Base-by-base conservation (phyloP, 2,329 filamentous ascomycete genomes). In the Monosporascus sp. region DNA sequence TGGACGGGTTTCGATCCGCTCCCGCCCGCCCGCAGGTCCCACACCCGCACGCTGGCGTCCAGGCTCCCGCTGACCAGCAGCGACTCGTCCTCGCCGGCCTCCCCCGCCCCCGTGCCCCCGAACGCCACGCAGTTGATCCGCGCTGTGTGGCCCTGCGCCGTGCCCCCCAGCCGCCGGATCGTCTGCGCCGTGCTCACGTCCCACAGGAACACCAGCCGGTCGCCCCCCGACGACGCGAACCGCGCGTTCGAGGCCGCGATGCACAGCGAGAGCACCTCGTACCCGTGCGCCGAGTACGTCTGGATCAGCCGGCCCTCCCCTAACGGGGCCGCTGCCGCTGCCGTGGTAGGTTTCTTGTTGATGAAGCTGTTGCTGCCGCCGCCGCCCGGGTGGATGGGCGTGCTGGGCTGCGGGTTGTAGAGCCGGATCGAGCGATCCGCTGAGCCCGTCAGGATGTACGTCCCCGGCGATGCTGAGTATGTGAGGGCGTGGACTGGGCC, bases 201-300 rank as follows among this genome's bases (percentile, higher is more conserved):
- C 94, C 94, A 97, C 5, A 97, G 78, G 67, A 97, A 97, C 0
- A 96, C 91, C 56, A 82, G 80, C 62, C 93, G 89, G 74, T 99
- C 94, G 55, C 94, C 94, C 60, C 94, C 94, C 1, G 84, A 82
- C n/a, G 87, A 92, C 9, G 86, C 87, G 70, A 99, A 97, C 44
- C 84, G 84, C 60, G 90, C 82, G 71, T 99, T 99, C 73, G 91
- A 87, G 24, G 75, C 66, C 7, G 83, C 75, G 49, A 97, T 87
- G 50, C 82, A 78, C 40, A 99, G 78, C 60, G 89, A 88, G 55
- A 97, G 85, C 7, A 99, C 88, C 62, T 92, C 88, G 75, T 99
- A 96, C 60, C 91, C 92, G 72, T 99, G 94, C 2, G 89, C 90
- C 37, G 85, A 77, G 74, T 96, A 99, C 37, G 85, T 89, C 72